phyloP scores from a whole-genome alignment of 2,329 filamentous ascomycete genomes.

The Arthrobotrys iridis region DNA sequence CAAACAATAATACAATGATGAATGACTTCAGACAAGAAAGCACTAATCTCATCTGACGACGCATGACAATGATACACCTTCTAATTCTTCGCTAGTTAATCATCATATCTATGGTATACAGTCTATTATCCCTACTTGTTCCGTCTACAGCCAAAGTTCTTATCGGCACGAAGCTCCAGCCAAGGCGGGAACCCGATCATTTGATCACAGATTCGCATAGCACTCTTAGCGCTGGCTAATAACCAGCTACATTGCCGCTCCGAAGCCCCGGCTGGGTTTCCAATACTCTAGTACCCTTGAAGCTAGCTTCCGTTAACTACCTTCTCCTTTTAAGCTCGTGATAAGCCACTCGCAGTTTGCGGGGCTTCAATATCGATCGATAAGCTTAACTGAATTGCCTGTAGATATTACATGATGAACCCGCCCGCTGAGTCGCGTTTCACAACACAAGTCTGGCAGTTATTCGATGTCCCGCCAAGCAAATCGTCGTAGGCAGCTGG shows the following conservation, averaged over 20 bases:
- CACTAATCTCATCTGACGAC: neutral
- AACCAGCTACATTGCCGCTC: too few species aligned
- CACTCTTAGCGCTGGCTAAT: too few species aligned
- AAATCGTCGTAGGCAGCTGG: slow-evolving; percentile 31
- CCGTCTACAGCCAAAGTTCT: neutral
- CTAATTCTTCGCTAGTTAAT: neutral
- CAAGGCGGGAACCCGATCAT: neutral
- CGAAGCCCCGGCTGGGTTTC: neutral
- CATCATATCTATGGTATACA: neutral
- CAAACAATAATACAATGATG: too few species aligned
- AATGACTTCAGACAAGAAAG: too few species aligned
- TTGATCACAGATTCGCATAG: neutral
- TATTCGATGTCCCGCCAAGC: slow-evolving; percentile 11
- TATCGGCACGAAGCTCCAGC: neutral
- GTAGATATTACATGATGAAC: neutral
- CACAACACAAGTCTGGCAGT: neutral
- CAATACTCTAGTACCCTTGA: neutral
- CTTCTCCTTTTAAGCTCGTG: slow-evolving; percentile 29
- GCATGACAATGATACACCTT: neutral
- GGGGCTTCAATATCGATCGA: too few species aligned
- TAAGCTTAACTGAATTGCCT: slow-evolving; percentile 39
- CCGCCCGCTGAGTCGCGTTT: neutral
- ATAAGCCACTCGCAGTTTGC: slow-evolving; percentile 2
- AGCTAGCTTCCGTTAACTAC: neutral
- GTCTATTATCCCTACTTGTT: neutral